Evolutionary conservation across 306 rosid genomes (phyloP).

Genomic region (Quillaja saponaria): DNA sequence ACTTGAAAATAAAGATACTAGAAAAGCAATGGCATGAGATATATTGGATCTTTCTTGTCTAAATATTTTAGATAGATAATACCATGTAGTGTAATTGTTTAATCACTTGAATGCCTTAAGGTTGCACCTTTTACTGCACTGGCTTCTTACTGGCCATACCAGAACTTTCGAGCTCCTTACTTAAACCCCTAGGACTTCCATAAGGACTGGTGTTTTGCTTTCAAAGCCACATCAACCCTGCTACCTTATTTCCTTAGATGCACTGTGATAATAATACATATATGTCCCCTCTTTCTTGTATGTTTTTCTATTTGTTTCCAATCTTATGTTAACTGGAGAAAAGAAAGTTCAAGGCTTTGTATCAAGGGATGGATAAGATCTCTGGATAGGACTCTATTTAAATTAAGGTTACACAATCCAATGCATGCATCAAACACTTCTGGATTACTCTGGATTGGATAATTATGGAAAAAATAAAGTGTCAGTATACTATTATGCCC

Average conservation of each 20-base stretch:
- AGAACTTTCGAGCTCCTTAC: background rate
- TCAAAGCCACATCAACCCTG: no score
- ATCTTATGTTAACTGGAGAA: background rate
- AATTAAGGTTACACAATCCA: no score
- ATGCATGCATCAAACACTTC: no score
- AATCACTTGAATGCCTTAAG: background rate
- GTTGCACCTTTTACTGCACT: background rate
- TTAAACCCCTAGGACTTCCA: slow-evolving; percentile 5
- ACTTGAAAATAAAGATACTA: no score
- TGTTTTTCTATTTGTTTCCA: background rate
- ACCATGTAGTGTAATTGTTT: no score
- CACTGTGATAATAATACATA: background rate
- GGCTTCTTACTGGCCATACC: slow-evolving; percentile 4
- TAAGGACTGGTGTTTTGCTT: background rate
- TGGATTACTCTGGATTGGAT: no score
- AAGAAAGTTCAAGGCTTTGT: no score
- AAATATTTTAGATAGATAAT: slow-evolving; percentile 13
- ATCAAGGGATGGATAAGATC: no score
- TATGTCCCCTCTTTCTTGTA: background rate
- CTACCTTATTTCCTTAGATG: no score
- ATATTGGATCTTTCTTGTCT: slow-evolving; percentile 12
- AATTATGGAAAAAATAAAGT: no score
- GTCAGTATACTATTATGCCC: no score
- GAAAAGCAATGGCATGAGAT: background rate
- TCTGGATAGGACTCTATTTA: no score